Conservation (phyloP, 2,329 filamentous ascomycete species). For the Alternaria sp. region DNA sequence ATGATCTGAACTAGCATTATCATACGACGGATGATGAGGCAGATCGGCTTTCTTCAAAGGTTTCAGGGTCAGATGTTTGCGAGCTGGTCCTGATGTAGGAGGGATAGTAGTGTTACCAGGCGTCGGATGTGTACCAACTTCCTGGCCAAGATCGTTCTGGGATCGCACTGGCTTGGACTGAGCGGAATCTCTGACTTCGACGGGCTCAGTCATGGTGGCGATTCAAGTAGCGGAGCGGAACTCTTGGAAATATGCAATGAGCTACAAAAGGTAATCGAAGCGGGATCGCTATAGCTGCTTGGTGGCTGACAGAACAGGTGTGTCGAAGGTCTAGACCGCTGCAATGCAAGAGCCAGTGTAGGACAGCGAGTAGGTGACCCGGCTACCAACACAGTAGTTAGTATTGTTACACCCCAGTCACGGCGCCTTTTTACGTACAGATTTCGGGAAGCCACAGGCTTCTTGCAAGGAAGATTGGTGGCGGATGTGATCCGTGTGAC, state of each 20-base stretch:
- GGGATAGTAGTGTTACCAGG: neutral
- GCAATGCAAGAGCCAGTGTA: neutral
- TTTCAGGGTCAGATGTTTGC: conserved; percentile 12
- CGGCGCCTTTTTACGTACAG: neutral
- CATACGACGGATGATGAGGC: conserved; percentile 25
- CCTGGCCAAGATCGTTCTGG: neutral
- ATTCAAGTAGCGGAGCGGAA: conserved; percentile 21
- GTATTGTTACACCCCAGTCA: neutral
- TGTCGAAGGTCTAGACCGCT: conserved; percentile 8
- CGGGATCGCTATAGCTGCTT: conserved; percentile 7
- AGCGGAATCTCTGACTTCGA: neutral
- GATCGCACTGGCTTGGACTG: conserved; percentile 5
- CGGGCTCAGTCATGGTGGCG: conserved; percentile 7
- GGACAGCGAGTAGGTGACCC: neutral
- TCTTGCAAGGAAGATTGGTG: neutral
- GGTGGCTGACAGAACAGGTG: neutral
- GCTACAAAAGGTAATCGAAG: neutral
- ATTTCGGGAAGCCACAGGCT: neutral
- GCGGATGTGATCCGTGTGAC: neutral
- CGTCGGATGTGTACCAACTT: neutral
- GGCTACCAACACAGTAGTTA: neutral
- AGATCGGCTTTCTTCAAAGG: conserved; percentile 21
- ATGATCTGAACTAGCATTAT: neutral
- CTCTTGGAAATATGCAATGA: conserved; percentile 12
- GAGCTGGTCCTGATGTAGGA: neutral